Percentiles rank a stretch among this genome's conserved stretches.
Conservation (phyloP, 179 eudicot species). For the Vitellaria paradoxa region DNA sequence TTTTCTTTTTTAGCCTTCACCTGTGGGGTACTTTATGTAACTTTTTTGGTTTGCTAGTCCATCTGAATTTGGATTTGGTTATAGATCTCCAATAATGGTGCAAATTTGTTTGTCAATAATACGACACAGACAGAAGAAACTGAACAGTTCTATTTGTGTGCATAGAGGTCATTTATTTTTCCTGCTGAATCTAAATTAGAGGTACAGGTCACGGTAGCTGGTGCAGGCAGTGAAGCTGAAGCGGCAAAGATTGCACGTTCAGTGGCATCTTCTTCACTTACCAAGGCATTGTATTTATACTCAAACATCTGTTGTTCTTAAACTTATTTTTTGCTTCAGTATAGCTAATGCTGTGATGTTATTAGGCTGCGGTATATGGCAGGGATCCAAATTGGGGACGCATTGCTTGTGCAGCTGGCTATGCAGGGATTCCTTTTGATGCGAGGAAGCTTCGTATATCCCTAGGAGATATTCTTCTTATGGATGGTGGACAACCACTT, state of each 20-base stretch:
- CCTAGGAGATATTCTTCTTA: conserved; percentile 83
- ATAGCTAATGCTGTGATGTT: conserved; percentile 17
- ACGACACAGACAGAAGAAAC: background rate
- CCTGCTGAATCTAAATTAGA: conserved; percentile 21
- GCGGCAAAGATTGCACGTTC: conserved; percentile 93
- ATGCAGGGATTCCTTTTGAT: conserved; percentile 75
- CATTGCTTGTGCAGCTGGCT: conserved; percentile 98
- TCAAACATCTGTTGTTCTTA: background rate
- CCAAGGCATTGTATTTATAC: conserved; percentile 48
- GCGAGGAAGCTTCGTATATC: conserved; percentile 63
- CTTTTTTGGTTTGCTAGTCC: background rate
- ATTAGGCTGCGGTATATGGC: conserved; percentile 90
- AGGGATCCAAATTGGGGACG: conserved; percentile 99
- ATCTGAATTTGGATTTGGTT: background rate
- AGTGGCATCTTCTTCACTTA: conserved; percentile 88
- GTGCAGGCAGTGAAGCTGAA: conserved; percentile 75
- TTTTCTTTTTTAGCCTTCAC: background rate
- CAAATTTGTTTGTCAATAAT: background rate
- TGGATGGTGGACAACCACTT: conserved; percentile 91
- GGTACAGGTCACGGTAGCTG: conserved; percentile 87
- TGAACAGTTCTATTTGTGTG: background rate
- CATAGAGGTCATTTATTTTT: background rate
- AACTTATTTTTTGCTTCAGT: conserved; percentile 14
- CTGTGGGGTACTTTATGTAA: background rate
- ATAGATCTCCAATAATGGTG: background rate